Base-by-base conservation (phyloP, 169 alveolate genomes). In the Eimeria brunetti region DNA sequence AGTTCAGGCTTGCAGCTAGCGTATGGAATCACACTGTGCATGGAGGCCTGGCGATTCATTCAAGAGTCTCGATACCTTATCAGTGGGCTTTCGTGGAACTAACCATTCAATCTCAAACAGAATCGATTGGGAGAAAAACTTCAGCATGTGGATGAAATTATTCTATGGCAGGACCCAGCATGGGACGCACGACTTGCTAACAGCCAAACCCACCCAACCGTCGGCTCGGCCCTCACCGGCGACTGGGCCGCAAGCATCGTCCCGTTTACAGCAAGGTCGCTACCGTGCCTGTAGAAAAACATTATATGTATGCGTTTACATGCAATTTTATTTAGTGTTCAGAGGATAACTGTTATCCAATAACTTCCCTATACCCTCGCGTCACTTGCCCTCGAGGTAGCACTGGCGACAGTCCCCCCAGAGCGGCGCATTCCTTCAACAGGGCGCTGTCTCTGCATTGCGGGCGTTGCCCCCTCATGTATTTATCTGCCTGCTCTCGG, bases 171-270 rank as follows among this genome's bases (percentile, higher is more conserved):
- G 53, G 51, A 73, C 12, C 83, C 56, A 36, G 53, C 33, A 73
- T 4, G 30, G 12, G 56, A 18, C 83, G n/a, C 38, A 14, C 56
- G 0, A 38, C 51, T 38, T 73, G 83, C 83, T 14, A 73, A 41
- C 83, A 73, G 83, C 83, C 56, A 73, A 36, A 16, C 83, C 83
- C 83, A 73, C 83, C 83, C 83, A 73, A 51, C 20, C n/a, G 51
- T 36, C 46, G 27, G 83, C 53, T 73, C 30, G 83, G 83, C 53
- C 83, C 83, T 73, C 56, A 38, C 56, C 8, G 83, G 3, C 83
- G 83, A 73, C 83, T 20, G 83, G 83, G 83, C 83, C 83, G 56
- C 53, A 73, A 16, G 83, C 53, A 73, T 53, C 53, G 20, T 38
- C 44, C 44, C 83, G 18, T 73, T 73, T 73, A 14, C 83, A 38